A percentile compares a stretch with the other conserved stretches of the same genome.
Evolutionary conservation across 768 basidiomycete species (phyloP).

Genomic region (Boletus pseudopeckii): DNA sequence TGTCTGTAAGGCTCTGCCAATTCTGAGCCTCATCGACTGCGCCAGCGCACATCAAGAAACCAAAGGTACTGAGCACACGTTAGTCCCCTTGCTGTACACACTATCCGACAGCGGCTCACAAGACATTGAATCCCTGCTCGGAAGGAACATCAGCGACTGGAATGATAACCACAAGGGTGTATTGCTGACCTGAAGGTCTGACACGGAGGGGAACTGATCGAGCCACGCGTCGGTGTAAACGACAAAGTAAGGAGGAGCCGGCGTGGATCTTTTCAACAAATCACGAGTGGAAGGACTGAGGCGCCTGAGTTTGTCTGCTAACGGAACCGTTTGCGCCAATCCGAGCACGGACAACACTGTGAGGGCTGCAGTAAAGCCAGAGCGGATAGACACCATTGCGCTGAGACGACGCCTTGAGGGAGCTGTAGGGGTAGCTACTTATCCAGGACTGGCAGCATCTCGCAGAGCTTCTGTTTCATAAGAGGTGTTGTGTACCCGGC

Average conservation of each 20-base stretch:
- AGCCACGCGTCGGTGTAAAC: conserved; percentile 42
- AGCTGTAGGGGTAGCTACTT: background rate
- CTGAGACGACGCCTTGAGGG: background rate
- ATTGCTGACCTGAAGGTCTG: conserved; percentile 39
- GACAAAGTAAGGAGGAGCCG: conserved; percentile 49
- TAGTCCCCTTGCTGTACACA: background rate
- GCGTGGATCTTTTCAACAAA: conserved; percentile 18
- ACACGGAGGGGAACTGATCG: conserved; percentile 41
- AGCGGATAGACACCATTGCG: conserved; percentile 19
- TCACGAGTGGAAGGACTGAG: conserved; percentile 24
- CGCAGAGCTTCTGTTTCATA: background rate
- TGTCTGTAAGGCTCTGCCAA: conserved; percentile 40
- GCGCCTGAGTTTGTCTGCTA: conserved; percentile 17
- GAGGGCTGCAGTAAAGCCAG: background rate
- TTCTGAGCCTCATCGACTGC: conserved; percentile 44
- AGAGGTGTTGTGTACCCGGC: background rate
- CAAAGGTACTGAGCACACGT: conserved; percentile 31
- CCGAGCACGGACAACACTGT: conserved; percentile 12
- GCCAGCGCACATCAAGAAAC: conserved; percentile 42
- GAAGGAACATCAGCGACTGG: background rate
- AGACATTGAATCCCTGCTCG: conserved; percentile 35
- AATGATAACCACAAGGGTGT: background rate
- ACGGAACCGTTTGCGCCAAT: conserved; percentile 13
- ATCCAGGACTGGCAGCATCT: background rate
- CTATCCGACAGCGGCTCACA: conserved; percentile 18